Conservation (phyloP, 2,329 filamentous ascomycete species). For the Ceratocystis diversiconidia region DNA sequence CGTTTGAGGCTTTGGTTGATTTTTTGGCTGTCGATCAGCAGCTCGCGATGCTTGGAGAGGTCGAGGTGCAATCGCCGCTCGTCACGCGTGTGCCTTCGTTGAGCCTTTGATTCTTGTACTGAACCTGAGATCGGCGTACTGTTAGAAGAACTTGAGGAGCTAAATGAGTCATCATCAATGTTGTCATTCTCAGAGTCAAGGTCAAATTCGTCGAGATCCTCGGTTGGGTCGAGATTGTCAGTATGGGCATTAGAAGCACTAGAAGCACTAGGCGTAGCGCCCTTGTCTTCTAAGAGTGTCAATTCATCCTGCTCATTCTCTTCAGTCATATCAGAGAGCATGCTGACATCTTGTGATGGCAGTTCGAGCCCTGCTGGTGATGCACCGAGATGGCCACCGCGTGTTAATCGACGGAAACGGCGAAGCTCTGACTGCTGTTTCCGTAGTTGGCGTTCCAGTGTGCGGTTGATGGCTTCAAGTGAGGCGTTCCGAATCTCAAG, state of each 20-base stretch:
- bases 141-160: constrained; percentile 39
- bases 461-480: constrained; percentile 85
- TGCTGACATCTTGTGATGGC: constrained; percentile 30
- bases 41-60: constrained; percentile 72
- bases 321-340: constrained; percentile 38
- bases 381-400: constrained; percentile 58
- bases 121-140: constrained; percentile 29
- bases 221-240: constrained; percentile 24
- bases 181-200: constrained; percentile 32
- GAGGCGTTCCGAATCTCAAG: constrained; percentile 94
- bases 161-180: constrained; percentile 34
- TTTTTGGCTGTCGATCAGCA: constrained; percentile 80
- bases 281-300: constrained; percentile 3
- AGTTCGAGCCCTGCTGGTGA: constrained; percentile 30
- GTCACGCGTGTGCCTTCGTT: constrained; percentile 52
- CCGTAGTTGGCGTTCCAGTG: constrained; percentile 75
- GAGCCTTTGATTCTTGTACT: constrained; percentile 29
- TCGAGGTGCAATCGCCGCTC: constrained; percentile 75
- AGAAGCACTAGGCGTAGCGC: neutral
- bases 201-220: constrained; percentile 29
- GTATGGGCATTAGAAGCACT: neutral
- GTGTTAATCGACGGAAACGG: constrained; percentile 70
- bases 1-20: constrained; percentile 89
- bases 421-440: constrained; percentile 84
- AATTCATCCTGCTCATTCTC: constrained; percentile 24